Conservation (phyloP, 441 rosid genomes). For the Adansonia grandidieri region DNA sequence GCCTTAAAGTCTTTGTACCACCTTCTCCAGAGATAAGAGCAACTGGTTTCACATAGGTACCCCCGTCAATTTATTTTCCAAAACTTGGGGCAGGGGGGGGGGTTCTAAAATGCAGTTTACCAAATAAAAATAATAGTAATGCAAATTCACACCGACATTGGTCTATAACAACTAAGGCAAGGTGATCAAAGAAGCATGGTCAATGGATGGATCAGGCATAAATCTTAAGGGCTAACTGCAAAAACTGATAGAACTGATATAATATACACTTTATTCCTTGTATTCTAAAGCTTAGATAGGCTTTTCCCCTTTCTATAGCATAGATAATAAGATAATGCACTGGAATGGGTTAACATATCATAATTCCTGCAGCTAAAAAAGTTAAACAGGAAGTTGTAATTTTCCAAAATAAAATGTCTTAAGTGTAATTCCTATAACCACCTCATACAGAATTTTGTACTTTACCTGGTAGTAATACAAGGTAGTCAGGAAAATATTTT, state of each 20-base stretch:
- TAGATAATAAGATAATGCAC: neutral
- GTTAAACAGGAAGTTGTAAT: neutral
- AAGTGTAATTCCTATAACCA: neutral
- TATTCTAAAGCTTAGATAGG: slow-evolving; percentile 5
- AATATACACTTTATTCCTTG: neutral
- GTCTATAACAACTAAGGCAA: neutral
- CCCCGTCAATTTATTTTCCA: neutral
- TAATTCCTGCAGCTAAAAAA: neutral
- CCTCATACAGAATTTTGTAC: neutral
- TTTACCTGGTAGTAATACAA: neutral
- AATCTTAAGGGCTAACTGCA: neutral
- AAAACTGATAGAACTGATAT: neutral
- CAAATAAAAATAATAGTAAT: neutral
- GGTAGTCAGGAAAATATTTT: neutral
- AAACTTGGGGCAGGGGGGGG: neutral
- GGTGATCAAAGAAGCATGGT: neutral
- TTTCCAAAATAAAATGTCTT: neutral
- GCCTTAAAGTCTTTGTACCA: slow-evolving; percentile 74
- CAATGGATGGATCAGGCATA: neutral
- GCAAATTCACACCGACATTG: neutral
- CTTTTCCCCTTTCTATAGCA: neutral
- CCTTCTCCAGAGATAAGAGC: slow-evolving; percentile 43
- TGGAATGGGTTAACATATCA: neutral
- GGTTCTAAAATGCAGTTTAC: neutral
- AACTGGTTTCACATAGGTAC: slow-evolving; percentile 32